These are phyloP conservation scores for Oryza nivara DNA, from an alignment of 176 grass and related monocot genomes.

Conservation along the genomic window DNA sequence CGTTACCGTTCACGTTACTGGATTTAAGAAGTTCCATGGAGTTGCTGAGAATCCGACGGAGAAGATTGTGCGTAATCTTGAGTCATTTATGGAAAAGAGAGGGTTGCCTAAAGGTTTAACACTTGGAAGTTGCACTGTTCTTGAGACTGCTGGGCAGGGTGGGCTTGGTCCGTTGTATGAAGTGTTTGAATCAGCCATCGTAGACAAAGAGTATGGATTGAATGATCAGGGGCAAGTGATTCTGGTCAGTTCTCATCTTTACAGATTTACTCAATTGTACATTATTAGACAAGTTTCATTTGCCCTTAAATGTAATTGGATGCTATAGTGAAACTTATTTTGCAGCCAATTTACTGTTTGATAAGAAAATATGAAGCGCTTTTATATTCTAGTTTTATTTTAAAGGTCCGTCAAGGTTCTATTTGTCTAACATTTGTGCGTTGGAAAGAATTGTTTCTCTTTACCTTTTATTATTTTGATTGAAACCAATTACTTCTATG, in stretches of 20 bases:
- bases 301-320: neutral
- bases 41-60: slow-evolving; percentile 64
- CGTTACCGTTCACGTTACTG: slow-evolving; percentile 52
- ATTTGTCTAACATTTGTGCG: neutral
- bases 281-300: neutral
- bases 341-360: neutral
- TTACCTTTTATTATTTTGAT: neutral
- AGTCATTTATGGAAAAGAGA: slow-evolving; percentile 47
- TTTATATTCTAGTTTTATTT: neutral
- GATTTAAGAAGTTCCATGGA: slow-evolving; percentile 70
- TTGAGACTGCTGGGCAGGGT: slow-evolving; percentile 79
- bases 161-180: slow-evolving; percentile 54
- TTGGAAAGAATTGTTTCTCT: neutral
- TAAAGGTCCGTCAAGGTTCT: neutral
- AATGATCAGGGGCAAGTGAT: slow-evolving; percentile 43
- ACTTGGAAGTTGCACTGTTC: slow-evolving; percentile 63
- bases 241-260: slow-evolving; percentile 53
- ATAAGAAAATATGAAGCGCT: neutral
- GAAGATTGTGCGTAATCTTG: slow-evolving; percentile 48
- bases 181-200: slow-evolving; percentile 53
- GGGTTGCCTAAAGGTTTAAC: slow-evolving; percentile 57
- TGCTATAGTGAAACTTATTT: neutral
- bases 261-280: neutral
- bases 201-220: slow-evolving; percentile 26
- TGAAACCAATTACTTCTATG: slow-evolving; percentile 14